Conservation (phyloP, 2,329 filamentous ascomycete species). For the Fusarium mangiferae region DNA sequence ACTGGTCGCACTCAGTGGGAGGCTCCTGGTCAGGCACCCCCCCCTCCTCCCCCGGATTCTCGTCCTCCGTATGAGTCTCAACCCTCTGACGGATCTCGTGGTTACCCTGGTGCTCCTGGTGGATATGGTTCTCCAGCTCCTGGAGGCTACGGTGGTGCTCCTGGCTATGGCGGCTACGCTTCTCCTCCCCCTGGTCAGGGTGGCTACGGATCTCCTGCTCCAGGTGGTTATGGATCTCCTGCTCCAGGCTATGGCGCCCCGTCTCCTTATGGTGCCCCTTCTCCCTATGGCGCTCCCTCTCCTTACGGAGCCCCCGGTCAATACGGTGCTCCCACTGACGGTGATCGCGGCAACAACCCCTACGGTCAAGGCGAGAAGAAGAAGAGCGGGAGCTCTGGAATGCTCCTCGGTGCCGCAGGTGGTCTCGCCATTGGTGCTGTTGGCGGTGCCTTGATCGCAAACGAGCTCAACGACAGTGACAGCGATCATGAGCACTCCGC, state of each 20-base stretch:
- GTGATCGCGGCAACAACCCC: conserved; percentile 27
- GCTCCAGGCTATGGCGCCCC: conserved; percentile 34
- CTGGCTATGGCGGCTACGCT: conserved; percentile 33
- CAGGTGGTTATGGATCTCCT: conserved; percentile 32
- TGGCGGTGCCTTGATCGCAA: conserved; percentile 67
- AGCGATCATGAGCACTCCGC: conserved; percentile 39
- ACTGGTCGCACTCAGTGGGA: conserved; percentile 74
- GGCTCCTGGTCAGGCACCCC: conserved; percentile 55
- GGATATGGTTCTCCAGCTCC: conserved; percentile 39
- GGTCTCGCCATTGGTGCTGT: conserved; percentile 67
- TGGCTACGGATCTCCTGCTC: conserved; percentile 34
- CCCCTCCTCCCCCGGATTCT: conserved; percentile 38
- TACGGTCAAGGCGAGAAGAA: conserved; percentile 45
- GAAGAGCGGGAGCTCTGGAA: conserved; percentile 60
- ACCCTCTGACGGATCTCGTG: conserved; percentile 41
- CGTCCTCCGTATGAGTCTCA: conserved; percentile 37
- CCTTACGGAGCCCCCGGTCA: conserved; percentile 19
- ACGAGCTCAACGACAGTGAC: conserved; percentile 56
- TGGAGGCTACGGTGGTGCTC: conserved; percentile 29
- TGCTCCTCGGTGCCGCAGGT: conserved; percentile 67
- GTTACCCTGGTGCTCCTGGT: conserved; percentile 32
- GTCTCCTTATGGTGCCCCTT: conserved; percentile 15
- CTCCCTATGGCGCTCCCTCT: conserved; percentile 21
- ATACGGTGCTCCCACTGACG: conserved; percentile 20
- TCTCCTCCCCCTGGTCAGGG: conserved; percentile 24